phyloP scores from a whole-genome alignment of 176 grass and related monocot genomes.

The Cymbopogon citratus region DNA sequence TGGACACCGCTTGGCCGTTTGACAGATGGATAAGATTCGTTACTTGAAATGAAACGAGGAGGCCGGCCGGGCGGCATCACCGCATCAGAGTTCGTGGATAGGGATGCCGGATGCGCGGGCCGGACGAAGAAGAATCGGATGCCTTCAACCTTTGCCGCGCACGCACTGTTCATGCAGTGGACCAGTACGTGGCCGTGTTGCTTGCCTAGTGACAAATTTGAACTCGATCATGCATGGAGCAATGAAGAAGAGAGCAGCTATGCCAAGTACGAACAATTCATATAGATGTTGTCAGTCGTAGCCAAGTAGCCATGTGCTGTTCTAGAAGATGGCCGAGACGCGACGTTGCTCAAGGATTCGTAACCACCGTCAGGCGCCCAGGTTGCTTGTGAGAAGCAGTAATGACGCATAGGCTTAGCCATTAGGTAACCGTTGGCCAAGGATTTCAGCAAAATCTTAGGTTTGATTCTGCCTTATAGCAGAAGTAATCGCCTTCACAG shows the following conservation, averaged over 20 bases:
- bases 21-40: conserved; percentile 32
- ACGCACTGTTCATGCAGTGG: neutral
- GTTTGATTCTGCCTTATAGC: conserved; percentile 16
- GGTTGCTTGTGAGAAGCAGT: conserved; percentile 13
- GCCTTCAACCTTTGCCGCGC: conserved; percentile 26
- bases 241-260: neutral
- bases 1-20: neutral
- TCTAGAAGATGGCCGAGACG: neutral
- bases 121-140: conserved; percentile 25
- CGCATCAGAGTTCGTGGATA: neutral
- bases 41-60: conserved; percentile 7
- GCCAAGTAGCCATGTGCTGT: neutral
- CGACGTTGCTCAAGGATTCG: neutral
- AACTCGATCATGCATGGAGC: neutral
- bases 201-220: neutral
- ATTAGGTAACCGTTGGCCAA: conserved; percentile 20
- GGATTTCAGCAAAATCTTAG: conserved; percentile 13
- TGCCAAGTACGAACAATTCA: neutral
- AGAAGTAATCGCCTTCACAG: conserved; percentile 4
- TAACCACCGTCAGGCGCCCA: neutral
- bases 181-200: neutral
- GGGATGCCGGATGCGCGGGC: neutral
- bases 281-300: neutral
- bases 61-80: neutral
- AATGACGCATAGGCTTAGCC: conserved; percentile 4